Evolutionary conservation across 768 basidiomycete genomes (phyloP).

Genomic region (Suillus alpinus): DNA sequence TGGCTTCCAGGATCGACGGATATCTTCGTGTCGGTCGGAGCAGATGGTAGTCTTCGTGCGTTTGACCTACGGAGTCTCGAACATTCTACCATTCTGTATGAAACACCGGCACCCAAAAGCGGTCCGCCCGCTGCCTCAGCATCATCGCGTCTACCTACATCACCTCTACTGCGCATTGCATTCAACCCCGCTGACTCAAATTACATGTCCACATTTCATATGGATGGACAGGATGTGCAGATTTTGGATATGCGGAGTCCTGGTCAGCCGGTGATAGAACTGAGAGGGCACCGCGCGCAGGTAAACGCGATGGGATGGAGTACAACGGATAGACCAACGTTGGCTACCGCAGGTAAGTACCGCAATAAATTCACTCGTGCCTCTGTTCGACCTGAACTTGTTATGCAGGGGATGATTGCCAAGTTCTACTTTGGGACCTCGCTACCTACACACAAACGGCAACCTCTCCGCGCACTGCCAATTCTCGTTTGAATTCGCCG

Average conservation of each 20-base stretch:
- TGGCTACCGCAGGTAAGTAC: constrained; percentile 80
- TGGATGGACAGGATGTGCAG: constrained; percentile 86
- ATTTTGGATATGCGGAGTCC: constrained; percentile 97
- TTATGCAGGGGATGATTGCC: constrained; percentile 84
- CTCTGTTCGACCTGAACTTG: constrained; percentile 5
- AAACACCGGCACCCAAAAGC: constrained; percentile 81
- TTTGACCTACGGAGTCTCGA: constrained; percentile 96
- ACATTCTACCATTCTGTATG: constrained; percentile 97
- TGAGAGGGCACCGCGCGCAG: constrained; percentile 76
- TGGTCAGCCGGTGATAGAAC: constrained; percentile 90
- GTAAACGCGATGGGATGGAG: constrained; percentile 94
- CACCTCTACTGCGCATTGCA: constrained; percentile 80
- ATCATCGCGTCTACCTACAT: constrained; percentile 68
- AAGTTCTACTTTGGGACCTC: constrained; percentile 92
- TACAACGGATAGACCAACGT: constrained; percentile 72
- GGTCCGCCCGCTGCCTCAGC: constrained; percentile 55
- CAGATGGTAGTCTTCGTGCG: constrained; percentile 93
- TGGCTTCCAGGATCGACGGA: constrained; percentile 96
- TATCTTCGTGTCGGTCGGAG: constrained; percentile 97
- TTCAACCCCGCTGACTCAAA: constrained; percentile 92
- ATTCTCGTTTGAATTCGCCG: constrained; percentile 75
- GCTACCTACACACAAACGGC: constrained; percentile 57
- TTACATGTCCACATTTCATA: constrained; percentile 96
- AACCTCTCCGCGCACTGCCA: constrained; percentile 65
- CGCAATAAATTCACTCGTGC: background rate